Base-by-base conservation (phyloP, 164 flowering plant genomes). In the Vitis rupestris region DNA sequence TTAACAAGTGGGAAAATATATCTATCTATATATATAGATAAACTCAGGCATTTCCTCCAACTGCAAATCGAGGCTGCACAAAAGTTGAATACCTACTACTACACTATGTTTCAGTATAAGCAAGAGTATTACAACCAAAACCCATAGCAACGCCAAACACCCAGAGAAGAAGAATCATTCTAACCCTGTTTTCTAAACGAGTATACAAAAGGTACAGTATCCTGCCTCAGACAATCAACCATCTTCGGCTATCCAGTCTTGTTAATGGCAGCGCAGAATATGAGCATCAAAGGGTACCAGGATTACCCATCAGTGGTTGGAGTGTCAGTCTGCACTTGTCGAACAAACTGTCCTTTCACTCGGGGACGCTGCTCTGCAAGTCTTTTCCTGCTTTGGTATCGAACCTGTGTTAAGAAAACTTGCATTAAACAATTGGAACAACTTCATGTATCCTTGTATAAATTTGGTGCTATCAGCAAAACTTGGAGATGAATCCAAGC, bases 311-410 rank as follows among this genome's bases (percentile, higher is more conserved):
- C 58, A 3, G 61, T 30, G 7, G 13, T 31, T 51, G 59, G 65
- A 47, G 62, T 10, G n/a, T 64, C 69, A 47, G 57, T 49, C 19
- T 61, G 65, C 49, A 65, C 65, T 63, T 78, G 84, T 13, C 79
- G 82, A 14, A 82, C 85, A 69, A 82, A 82, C 58, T 82, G 82
- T 58, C 84, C 84, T 59, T 71, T 78, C 61, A 81, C 80, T 17
- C 84, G 65, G 3, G 84, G 84, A 27, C 81, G 80, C 63, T 76
- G 82, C 70, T 82, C 85, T 61, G 82, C 85, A 2, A 82, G 68
- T 52, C 51, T 79, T 70, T 79, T 82, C 65, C 85, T 72, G 77
- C 85, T 79, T 58, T 82, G 80, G 37, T 79, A 82, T 63, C 85
- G 74, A 62, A 82, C 79, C 82, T 82, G 75, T 6, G 44, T 1